Evolutionary conservation across 768 basidiomycete genomes (phyloP), one percentile per base, ranked within the genome.

Genomic region (Tricholoma matsutake): DNA sequence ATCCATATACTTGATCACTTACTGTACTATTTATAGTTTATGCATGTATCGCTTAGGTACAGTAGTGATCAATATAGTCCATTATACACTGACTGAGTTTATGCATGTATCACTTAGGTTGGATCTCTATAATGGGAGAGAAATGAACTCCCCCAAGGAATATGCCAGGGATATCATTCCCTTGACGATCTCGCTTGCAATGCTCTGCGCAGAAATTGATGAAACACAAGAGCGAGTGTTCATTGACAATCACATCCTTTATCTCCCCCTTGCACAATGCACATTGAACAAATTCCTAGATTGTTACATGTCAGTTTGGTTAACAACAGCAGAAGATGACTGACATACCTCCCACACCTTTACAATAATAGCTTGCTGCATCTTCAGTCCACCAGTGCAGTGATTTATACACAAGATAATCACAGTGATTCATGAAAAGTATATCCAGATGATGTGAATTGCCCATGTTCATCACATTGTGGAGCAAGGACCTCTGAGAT

Each of bases 121-220:
- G n/a, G n/a, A n/a, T n/a, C n/a, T n/a, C n/a, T n/a, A n/a, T n/a
- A 56, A 16, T 11, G 10, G 7, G 31, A 54, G 7, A 53, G 18
- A 2, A 3, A 68, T 68, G 28, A 59, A 75, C 73, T 6, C 73
- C 73, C 3, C 74, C 71, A 28, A 75, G 56, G 31, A 64, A 65
- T 4, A 70, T 71, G 0, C 68, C 70, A 22, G 70, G 65, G 18
- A 73, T 70, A 22, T 64, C 63, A 4, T 58, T 22, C 4, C 71
- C 69, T 35, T 45, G 43, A 1, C 64, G 62, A 5, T 55, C 67
- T 4, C 58, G 47, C 57, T 73, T 75, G 18, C 62, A 47, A 2
- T 56, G 64, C 35, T 71, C 71, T 6, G 70, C 67, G 41, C 43
- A 64, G 34, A 59, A 67, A 28, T 67, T 58, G 43, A 75, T 69